Evolutionary conservation across 2,329 filamentous ascomycete genomes (phyloP).

Genomic region (Mollisiaceae sp.): DNA sequence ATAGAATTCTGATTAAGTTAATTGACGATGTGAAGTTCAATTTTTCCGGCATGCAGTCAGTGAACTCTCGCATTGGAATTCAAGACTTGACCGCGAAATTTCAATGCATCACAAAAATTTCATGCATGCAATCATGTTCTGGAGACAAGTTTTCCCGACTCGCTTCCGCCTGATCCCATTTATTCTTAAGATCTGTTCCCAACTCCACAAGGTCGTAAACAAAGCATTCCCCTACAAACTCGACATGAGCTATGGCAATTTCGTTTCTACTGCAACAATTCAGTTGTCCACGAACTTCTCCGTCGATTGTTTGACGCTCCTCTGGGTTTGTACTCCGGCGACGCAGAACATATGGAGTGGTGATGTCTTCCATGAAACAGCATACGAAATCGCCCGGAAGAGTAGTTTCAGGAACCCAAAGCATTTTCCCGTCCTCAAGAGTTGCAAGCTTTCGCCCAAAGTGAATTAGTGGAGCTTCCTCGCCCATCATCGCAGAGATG

Average conservation of each 20-base stretch:
- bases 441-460: slow-evolving; percentile 2
- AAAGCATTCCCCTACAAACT: slow-evolving; percentile 1
- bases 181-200: not conserved
- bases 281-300: not conserved
- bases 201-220: not conserved
- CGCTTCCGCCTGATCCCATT: too few relatives aligned
- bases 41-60: too few relatives aligned
- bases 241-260: not conserved
- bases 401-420: slow-evolving; percentile 5
- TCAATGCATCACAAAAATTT: slow-evolving; percentile 4
- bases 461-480: not conserved
- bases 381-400: not conserved
- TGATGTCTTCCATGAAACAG: not conserved
- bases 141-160: too few relatives aligned
- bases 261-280: not conserved
- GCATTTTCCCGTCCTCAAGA: not conserved
- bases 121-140: not conserved
- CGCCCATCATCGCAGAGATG: not conserved
- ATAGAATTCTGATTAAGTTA: not conserved
- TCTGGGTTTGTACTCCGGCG: not conserved
- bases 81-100: not conserved
- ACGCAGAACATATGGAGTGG: not conserved
- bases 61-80: not conserved
- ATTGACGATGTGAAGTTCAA: too few relatives aligned
- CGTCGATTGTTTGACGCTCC: not conserved